Evolutionary conservation across 2,329 filamentous ascomycete genomes (phyloP).

Genomic region (Fusarium staphyleae): DNA sequence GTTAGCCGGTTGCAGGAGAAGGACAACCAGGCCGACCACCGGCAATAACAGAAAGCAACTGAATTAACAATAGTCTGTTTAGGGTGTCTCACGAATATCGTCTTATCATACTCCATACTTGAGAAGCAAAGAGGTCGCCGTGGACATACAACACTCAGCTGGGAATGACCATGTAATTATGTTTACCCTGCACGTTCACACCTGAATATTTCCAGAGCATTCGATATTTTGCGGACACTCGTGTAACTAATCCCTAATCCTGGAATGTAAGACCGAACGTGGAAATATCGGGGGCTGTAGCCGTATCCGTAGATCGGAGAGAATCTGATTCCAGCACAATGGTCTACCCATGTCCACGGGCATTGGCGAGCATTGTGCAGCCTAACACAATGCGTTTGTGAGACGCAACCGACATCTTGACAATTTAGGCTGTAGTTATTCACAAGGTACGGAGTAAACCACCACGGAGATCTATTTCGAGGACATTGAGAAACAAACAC

Average conservation of each 20-base stretch:
- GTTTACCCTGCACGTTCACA: constrained; percentile 9
- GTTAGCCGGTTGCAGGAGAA: no score
- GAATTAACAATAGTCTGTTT: no score
- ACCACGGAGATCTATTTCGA: constrained; percentile 5
- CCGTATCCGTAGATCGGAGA: constrained; percentile 1
- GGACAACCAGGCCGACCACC: no score
- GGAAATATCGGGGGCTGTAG: no score
- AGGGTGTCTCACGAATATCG: no score
- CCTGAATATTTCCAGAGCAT: not conserved
- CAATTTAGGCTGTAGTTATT: constrained; percentile 4
- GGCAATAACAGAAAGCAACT: no score
- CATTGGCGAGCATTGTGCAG: constrained; percentile 11
- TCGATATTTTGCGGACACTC: not conserved
- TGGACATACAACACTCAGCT: no score
- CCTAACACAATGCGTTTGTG: constrained; percentile 1
- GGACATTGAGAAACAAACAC: constrained; percentile 1
- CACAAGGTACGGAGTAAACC: constrained; percentile 1
- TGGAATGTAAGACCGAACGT: no score
- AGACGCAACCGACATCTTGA: constrained; percentile 5
- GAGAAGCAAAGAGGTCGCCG: no score
- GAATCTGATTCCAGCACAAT: constrained; percentile 9
- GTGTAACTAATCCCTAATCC: no score
- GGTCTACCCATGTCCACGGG: constrained; percentile 8
- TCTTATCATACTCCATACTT: no score
- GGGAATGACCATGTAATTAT: constrained; percentile 2